Evolutionary conservation across 768 basidiomycete species (phyloP), one percentile per base, ranked within the genome.

Genomic region (Pleurotus tuoliensis): DNA sequence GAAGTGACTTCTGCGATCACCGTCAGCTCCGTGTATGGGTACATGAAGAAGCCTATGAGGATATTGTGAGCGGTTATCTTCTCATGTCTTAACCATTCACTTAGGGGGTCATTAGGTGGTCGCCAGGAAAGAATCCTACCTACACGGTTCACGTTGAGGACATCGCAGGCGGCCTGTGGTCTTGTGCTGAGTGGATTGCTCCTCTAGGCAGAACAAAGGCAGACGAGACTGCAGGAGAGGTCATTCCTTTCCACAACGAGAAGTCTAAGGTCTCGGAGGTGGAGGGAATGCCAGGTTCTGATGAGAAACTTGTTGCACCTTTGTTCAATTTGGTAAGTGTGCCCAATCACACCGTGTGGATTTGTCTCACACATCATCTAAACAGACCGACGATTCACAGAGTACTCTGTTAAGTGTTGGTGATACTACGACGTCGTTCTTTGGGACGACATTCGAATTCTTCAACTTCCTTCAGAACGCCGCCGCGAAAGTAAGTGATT

Each of bases 11-110:
- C 86, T 8, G 83, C 82, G 41, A 83, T 91, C 45, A 87, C 86
- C 1, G 84, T 92, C 11, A 87, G 83, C 8, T 81, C 88, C 11
- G 85, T 93, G 25, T 94, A 94, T 68, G 89, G 89, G 4, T 84
- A 89, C 66, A 75, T 90, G 69, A 83, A 90, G 66, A 86, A 89
- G 62, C 89, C 90, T 1, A 90, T 94, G 86, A 92, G 90, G 67
- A 88, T 85, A 8, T 76, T 93, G 90, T 92, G 63, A 61, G 86
- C 58, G 34, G 63, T 41, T 18, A 30, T 22, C 9, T 47, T 16
- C 37, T 20, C 46, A 43, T 47, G 12, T 55, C 25, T 38, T 56
- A 9, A 54, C 22, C 40, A 22, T 39, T 39, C 40, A 47, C 20
- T 58, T 53, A 50, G 57, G 37, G 65, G 37, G 71, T 47, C 52